Evolutionary conservation across 306 rosid genomes (phyloP).

Genomic region (Medicago ruthenica): DNA sequence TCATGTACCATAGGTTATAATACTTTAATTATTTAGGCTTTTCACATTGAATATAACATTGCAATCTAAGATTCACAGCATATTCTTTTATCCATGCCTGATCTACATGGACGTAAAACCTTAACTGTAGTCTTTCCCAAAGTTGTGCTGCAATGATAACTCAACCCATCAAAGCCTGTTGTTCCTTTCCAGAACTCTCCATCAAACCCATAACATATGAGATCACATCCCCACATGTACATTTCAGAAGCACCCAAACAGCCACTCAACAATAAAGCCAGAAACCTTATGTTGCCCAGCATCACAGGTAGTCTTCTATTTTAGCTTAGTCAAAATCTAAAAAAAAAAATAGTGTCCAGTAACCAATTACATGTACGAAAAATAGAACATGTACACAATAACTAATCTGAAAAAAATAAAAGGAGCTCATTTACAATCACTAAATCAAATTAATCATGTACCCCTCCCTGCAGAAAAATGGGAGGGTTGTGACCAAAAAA

Average conservation of each 20-base stretch:
- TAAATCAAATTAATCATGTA: constrained; percentile 1
- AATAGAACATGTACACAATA: neutral
- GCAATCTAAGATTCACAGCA: neutral
- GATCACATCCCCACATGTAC: neutral
- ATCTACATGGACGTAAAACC: neutral
- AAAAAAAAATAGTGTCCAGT: neutral
- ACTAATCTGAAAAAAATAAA: neutral
- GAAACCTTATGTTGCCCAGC: neutral
- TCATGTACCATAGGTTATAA: neutral
- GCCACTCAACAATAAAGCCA: neutral
- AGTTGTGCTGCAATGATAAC: neutral
- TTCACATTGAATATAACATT: neutral
- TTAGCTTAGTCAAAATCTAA: neutral
- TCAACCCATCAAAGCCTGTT: neutral
- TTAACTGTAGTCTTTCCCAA: neutral
- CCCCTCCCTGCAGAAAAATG: too few species aligned
- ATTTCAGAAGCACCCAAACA: neutral
- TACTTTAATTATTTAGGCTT: neutral
- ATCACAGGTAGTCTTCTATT: neutral
- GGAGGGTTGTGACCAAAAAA: too few species aligned
- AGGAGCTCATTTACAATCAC: neutral
- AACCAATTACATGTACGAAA: neutral
- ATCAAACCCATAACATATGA: neutral
- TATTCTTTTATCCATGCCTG: neutral
- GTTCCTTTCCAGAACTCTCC: neutral